Evolutionary conservation across 129 eudicot species (phyloP).

Genomic region (Helianthus tuberosus): DNA sequence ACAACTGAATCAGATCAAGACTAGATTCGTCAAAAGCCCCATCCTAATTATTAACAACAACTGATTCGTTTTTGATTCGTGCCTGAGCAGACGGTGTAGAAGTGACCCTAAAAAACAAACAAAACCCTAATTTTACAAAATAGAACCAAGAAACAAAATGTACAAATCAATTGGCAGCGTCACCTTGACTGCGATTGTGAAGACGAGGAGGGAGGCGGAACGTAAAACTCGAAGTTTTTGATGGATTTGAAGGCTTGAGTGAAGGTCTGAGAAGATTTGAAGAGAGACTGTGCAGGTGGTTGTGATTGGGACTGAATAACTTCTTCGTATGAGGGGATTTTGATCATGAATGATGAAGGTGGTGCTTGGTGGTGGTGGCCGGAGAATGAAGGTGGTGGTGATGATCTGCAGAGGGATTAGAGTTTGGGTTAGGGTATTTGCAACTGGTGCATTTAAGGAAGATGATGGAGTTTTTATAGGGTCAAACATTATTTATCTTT

Average conservation of each 20-base stretch:
- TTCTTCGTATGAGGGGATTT: constrained; percentile 75
- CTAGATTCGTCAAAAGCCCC: too few relatives aligned
- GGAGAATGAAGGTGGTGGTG: too few relatives aligned
- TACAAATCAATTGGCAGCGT: background rate
- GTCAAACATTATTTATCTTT: too few relatives aligned
- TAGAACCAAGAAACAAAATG: background rate
- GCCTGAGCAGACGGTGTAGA: constrained; percentile 27
- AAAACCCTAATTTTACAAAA: constrained; percentile 23
- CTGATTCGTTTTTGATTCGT: too few relatives aligned
- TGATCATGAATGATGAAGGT: constrained; percentile 42
- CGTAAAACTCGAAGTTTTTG: constrained; percentile 77
- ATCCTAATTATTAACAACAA: too few relatives aligned
- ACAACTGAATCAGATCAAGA: too few relatives aligned
- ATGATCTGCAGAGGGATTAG: too few relatives aligned
- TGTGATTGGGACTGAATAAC: constrained; percentile 62
- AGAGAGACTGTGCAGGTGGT: constrained; percentile 52
- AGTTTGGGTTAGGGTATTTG: too few relatives aligned
- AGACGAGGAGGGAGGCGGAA: constrained; percentile 65
- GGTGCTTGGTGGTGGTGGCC: background rate
- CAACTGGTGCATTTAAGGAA: too few relatives aligned
- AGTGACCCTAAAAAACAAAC: constrained; percentile 14
- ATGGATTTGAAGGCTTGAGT: constrained; percentile 85
- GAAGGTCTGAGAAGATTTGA: constrained; percentile 70
- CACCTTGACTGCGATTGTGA: constrained; percentile 51
- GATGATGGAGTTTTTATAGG: too few relatives aligned